Conservation (phyloP, 2,329 filamentous ascomycete species). For the Aspergillus sclerotialis region DNA sequence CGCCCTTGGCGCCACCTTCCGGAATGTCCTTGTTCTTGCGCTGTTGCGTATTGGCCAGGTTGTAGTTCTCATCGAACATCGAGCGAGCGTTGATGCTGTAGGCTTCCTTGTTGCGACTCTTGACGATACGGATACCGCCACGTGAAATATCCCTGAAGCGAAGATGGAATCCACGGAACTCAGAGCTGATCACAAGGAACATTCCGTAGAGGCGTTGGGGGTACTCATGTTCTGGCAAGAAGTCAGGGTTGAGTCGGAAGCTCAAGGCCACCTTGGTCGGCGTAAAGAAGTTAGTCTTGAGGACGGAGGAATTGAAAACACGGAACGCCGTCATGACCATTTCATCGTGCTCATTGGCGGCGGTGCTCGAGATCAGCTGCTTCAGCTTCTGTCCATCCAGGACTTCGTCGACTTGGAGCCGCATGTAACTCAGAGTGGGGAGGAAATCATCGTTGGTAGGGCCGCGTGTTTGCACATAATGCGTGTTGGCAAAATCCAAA, state of each 20-base stretch:
- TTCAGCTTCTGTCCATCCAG: conserved; percentile 67
- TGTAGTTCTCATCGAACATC: conserved; percentile 98
- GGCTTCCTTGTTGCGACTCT: conserved; percentile 91
- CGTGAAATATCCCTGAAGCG: conserved; percentile 96
- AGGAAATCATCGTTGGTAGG: conserved; percentile 59
- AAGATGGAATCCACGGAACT: conserved; percentile 94
- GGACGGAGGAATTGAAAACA: conserved; percentile 84
- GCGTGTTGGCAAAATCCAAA: conserved; percentile 81
- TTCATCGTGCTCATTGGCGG: conserved; percentile 87
- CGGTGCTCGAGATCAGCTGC: conserved; percentile 70
- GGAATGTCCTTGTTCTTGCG: conserved; percentile 99
- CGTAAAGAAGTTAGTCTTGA: conserved; percentile 98
- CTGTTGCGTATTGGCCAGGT: conserved; percentile 94
- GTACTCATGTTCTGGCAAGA: conserved; percentile 88
- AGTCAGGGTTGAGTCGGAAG: conserved; percentile 75
- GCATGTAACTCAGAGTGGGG: conserved; percentile 62
- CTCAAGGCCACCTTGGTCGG: conserved; percentile 97
- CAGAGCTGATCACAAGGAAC: conserved; percentile 96
- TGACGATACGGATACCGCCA: conserved; percentile 96
- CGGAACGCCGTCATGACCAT: conserved; percentile 98
- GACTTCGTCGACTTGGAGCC: conserved; percentile 64
- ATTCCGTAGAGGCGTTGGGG: conserved; percentile 91
- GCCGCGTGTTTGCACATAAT: conserved; percentile 63
- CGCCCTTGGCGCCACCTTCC: conserved; percentile 95
- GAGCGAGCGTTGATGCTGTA: conserved; percentile 95